Percentiles rank a stretch among this genome's conserved stretches.
Conservation (phyloP, 78 protist genomes). For the Bodo saltans region DNA sequence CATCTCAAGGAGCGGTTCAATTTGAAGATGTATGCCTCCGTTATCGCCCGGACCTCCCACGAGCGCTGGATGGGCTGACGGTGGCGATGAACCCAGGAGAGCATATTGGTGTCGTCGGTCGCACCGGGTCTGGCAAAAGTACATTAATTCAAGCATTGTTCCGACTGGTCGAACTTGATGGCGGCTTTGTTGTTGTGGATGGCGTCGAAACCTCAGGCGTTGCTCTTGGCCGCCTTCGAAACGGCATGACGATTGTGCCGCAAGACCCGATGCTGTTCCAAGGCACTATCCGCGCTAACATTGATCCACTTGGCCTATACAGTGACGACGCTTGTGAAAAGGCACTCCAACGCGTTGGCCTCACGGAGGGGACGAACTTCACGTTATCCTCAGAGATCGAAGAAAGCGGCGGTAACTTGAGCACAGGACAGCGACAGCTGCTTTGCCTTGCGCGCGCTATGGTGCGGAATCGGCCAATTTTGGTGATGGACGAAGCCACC, state of each 20-base stretch:
- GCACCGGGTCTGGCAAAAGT: conserved; percentile 75
- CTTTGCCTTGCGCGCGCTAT: conserved; percentile 85
- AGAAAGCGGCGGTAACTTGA: conserved; percentile 56
- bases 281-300: conserved; percentile 51
- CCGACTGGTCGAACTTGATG: conserved; percentile 36
- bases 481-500: conserved; percentile 92
- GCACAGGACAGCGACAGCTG: conserved; percentile 88
- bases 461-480: conserved; percentile 32
- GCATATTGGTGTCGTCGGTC: conserved; percentile 78
- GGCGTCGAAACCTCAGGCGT: conserved; percentile 30
- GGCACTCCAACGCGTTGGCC: conserved; percentile 42
- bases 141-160: conserved; percentile 45
- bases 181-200: conserved; percentile 46
- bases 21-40: conserved; percentile 11
- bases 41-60: conserved; percentile 46
- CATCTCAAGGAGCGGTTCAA: not conserved
- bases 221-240: conserved; percentile 46
- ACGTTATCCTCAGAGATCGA: not conserved
- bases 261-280: conserved; percentile 63
- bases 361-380: not conserved
- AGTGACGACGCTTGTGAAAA: conserved; percentile 45
- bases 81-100: conserved; percentile 44
- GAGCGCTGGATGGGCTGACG: conserved; percentile 35
- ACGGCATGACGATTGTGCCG: conserved; percentile 57
- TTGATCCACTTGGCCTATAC: conserved; percentile 22